Evolutionary conservation across 805 yeast species (phyloP), one percentile per base, ranked within the genome.

Genomic region (Isabelozyma pseudorhagii): DNA sequence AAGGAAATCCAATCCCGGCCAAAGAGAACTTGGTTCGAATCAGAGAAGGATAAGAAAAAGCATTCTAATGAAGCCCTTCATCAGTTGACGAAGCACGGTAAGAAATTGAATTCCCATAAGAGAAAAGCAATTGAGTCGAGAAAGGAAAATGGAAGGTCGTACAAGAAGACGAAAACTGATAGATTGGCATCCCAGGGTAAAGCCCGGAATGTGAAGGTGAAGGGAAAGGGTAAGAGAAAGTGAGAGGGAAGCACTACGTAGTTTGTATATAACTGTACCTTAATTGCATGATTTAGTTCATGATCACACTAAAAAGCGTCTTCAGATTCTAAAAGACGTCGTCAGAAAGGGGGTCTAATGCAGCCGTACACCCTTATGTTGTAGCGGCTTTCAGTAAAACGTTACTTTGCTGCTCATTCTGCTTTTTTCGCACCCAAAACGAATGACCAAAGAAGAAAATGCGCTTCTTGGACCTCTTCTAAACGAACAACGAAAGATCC

Each of bases 11-110:
- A 82, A 55, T 74, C 97, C 0, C 81, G 97, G 62, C 98, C 99
- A 34, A 90, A 82, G 68, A 83, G 99, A 72, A 94, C 99, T 0
- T 94, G 99, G 99, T 93, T 94, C 68, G 93, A 89, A 69, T 61
- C 76, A 34, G 83, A 80, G 52, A 69, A 67, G 45, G 84, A 81
- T 36, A 81, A 82, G 68, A 71, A 75, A 68, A 71, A 58, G 58
- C 72, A 52, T 66, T 67, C 61, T 64, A 56, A 66, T 14, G 64
- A 56, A 46, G 76, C 64, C 7, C 60, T 69, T 66, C 68, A 64
- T 34, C 73, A 70, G 43, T 62, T 74, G 51, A 68, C 76, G 40
- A 75, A 80, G 50, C 77, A 73, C 48, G 83, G 82, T 48, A 80
- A 82, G 61, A 79, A 78, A 58, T 63, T 78, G 21, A 86, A 84